These are phyloP conservation scores for Verbena officinalis DNA, from an alignment of 257 asterid genomes.

Conservation along the genomic window DNA sequence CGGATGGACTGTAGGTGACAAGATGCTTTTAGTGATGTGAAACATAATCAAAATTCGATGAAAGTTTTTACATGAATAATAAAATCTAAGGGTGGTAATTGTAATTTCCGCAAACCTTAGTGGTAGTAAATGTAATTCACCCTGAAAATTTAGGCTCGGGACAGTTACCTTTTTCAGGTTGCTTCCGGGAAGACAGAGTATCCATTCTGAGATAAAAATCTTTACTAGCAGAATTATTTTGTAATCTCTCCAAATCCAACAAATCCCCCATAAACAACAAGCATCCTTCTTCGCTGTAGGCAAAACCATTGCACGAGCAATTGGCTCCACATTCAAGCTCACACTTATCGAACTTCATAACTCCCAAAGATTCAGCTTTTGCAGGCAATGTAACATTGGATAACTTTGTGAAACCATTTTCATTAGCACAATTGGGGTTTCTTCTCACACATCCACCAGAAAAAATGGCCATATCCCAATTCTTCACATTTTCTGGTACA, in stretches of 20 bases:
- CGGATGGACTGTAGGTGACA: too few species aligned
- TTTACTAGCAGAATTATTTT: not conserved
- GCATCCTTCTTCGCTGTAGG: slow-evolving; percentile 14
- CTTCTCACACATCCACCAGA: slow-evolving; percentile 37
- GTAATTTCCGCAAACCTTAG: too few species aligned
- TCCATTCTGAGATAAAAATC: slow-evolving; percentile 16
- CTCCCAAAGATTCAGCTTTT: slow-evolving; percentile 15
- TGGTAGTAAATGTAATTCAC: too few species aligned
- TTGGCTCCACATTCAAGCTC: slow-evolving; percentile 1
- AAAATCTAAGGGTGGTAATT: too few species aligned
- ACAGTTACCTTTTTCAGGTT: too few species aligned
- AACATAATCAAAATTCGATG: too few species aligned
- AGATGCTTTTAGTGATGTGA: too few species aligned
- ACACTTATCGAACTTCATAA: slow-evolving; percentile 10
- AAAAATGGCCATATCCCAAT: slow-evolving; percentile 11
- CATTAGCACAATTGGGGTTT: slow-evolving; percentile 19
- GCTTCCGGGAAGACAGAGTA: not conserved
- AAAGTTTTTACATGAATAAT: too few species aligned
- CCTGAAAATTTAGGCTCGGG: too few species aligned
- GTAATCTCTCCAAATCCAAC: slow-evolving; percentile 15
- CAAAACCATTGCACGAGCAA: slow-evolving; percentile 33
- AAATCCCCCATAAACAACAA: slow-evolving; percentile 12
- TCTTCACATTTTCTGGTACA: not conserved
- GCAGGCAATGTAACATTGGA: slow-evolving; percentile 10
- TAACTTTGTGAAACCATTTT: slow-evolving; percentile 6